phyloP scores from a whole-genome alignment of 2,329 filamentous ascomycete species.

The Monilinia fructicola region DNA sequence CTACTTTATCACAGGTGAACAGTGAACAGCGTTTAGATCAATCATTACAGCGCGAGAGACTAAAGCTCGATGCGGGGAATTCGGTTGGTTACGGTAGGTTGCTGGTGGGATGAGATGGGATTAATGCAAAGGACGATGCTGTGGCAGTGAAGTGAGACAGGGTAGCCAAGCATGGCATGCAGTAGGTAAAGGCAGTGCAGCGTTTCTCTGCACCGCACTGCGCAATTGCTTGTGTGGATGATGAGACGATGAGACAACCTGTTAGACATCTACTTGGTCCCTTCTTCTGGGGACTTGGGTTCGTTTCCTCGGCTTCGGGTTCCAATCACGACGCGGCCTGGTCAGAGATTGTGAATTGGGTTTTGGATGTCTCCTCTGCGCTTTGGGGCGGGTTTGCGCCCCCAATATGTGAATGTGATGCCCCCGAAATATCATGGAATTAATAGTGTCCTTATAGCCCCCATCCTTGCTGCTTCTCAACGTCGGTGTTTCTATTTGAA shows the following conservation, averaged over 20 bases:
- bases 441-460: no score
- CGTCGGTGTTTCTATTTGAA: no score
- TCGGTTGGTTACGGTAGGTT: slow-evolving; percentile 9
- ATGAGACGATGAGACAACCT: slow-evolving; percentile 4
- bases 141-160: slow-evolving; percentile 4
- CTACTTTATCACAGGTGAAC: background rate
- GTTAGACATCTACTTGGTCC: no score
- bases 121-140: background rate
- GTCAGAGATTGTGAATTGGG: no score
- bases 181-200: background rate
- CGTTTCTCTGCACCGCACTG: background rate
- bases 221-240: slow-evolving; percentile 1
- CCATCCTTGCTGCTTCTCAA: no score
- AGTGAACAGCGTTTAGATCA: slow-evolving; percentile 13
- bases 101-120: slow-evolving; percentile 3
- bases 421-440: no score
- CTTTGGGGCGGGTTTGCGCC: no score
- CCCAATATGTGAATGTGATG: no score
- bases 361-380: no score
- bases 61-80: background rate
- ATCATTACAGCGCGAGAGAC: background rate
- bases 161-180: background rate
- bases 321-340: no score
- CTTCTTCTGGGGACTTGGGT: no score
- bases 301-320: no score